Conservation (phyloP, 139 green algal species). For the Haematococcus lacustris region DNA sequence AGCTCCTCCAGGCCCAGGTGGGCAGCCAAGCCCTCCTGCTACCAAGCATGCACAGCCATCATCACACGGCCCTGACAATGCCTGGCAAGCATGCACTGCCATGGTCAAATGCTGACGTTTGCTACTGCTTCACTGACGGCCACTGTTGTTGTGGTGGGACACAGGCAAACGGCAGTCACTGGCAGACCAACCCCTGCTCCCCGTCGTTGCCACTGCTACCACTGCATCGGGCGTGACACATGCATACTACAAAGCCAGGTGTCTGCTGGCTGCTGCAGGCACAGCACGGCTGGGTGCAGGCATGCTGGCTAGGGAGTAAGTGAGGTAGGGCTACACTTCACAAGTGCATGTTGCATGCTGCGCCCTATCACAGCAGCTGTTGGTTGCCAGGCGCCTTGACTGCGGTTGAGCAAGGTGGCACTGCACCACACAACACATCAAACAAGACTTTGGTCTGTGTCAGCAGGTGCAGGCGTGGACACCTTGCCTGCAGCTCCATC, state of each 20-base stretch:
- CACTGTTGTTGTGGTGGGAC: not conserved
- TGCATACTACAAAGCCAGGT: no score
- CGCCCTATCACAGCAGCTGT: not conserved
- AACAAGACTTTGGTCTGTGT: not conserved
- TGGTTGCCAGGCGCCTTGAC: no score
- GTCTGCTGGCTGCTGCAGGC: no score
- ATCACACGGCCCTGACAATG: not conserved
- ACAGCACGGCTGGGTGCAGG: no score
- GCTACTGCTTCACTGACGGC: not conserved
- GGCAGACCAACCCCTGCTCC: no score
- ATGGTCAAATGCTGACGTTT: not conserved
- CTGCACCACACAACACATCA: not conserved
- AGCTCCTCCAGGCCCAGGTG: conserved; percentile 29
- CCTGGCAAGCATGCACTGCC: not conserved
- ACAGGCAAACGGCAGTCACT: not conserved
- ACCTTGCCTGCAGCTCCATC: not conserved
- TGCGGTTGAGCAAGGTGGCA: not conserved
- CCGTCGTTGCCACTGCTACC: no score
- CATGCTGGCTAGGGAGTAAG: no score
- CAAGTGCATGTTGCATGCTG: not conserved
- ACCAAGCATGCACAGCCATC: not conserved
- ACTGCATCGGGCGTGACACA: no score
- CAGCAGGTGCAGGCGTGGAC: not conserved
- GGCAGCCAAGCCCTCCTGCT: conserved; percentile 12
- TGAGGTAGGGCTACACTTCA: not conserved